phyloP scores from a whole-genome alignment of 1,284 basidiomycete genomes.

The Trichosporon ovoides region DNA sequence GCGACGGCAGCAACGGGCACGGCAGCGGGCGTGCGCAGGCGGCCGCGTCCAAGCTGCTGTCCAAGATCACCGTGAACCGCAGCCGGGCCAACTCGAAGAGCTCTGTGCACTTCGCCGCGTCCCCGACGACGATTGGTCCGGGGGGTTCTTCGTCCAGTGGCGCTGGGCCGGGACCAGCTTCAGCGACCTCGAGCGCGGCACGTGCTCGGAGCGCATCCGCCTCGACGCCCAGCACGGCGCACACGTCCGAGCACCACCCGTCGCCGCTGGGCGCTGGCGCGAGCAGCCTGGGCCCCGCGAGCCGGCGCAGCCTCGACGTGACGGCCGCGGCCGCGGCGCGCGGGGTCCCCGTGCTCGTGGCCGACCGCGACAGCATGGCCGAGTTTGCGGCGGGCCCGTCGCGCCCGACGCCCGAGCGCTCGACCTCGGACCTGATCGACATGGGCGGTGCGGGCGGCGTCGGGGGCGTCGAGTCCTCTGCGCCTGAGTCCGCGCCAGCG shows the following conservation, averaged over 20 bases:
- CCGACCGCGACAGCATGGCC: background rate
- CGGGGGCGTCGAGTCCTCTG: background rate
- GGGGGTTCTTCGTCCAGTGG: background rate
- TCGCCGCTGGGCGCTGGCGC: conserved; percentile 10
- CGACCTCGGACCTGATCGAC: conserved; percentile 4
- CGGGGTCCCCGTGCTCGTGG: background rate
- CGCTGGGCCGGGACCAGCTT: background rate
- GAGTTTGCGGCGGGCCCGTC: background rate
- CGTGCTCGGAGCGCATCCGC: conserved; percentile 10
- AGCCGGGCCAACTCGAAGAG: conserved; percentile 21
- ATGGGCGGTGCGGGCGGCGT: background rate
- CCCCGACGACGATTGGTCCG: conserved; percentile 13
- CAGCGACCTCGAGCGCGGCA: background rate
- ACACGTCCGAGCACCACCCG: conserved; percentile 1
- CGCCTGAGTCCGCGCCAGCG: background rate
- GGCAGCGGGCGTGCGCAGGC: conserved; percentile 20
- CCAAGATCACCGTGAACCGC: conserved; percentile 29
- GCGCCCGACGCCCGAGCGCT: background rate
- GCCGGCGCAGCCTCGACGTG: conserved; percentile 13
- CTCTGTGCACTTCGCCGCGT: conserved; percentile 22
- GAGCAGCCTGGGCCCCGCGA: background rate
- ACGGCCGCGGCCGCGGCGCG: background rate
- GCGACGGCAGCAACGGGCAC: background rate
- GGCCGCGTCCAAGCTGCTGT: conserved; percentile 31
- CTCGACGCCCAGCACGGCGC: conserved; percentile 10